Conservation (phyloP, 2,329 filamentous ascomycete genomes). For the Trichoderma afroharzianum region DNA sequence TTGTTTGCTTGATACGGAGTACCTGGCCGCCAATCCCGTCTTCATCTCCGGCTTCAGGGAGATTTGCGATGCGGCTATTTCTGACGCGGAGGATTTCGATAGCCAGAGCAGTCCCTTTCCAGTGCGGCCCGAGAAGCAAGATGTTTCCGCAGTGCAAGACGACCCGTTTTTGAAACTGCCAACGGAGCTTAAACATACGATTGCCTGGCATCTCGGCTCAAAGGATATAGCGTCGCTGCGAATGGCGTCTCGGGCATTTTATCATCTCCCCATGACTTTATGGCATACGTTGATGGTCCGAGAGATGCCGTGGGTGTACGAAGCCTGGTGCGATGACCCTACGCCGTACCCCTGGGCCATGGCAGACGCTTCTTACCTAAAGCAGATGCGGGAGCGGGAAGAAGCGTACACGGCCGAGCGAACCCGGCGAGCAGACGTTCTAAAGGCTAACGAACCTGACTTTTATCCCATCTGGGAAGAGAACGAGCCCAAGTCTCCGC, state of each 20-base stretch:
- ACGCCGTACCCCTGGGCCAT: constrained; percentile 11
- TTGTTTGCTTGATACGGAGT: constrained; percentile 14
- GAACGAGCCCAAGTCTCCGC: constrained; percentile 8
- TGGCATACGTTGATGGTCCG: constrained; percentile 2
- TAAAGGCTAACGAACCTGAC: neutral
- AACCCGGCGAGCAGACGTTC: neutral
- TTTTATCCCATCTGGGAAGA: constrained; percentile 1
- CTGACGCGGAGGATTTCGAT: neutral
- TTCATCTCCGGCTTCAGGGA: constrained; percentile 14
- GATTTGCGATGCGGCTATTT: constrained; percentile 3
- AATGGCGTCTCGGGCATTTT: constrained; percentile 3
- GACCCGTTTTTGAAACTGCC: constrained; percentile 7
- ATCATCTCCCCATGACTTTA: constrained; percentile 8
- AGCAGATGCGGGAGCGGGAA: neutral
- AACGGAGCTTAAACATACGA: constrained; percentile 1
- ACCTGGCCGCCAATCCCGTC: constrained; percentile 18
- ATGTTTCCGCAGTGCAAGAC: neutral
- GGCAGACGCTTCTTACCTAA: neutral
- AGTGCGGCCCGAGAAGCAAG: neutral
- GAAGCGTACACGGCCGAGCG: neutral
- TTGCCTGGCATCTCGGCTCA: constrained; percentile 12
- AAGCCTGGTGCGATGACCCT: constrained; percentile 10
- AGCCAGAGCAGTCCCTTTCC: constrained; percentile 6
- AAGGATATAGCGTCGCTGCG: constrained; percentile 7
- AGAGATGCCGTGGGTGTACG: constrained; percentile 14